These are phyloP conservation scores for Fusarium phyllophilum DNA, from an alignment of 2,329 filamentous ascomycete genomes.

Conservation along the genomic window DNA sequence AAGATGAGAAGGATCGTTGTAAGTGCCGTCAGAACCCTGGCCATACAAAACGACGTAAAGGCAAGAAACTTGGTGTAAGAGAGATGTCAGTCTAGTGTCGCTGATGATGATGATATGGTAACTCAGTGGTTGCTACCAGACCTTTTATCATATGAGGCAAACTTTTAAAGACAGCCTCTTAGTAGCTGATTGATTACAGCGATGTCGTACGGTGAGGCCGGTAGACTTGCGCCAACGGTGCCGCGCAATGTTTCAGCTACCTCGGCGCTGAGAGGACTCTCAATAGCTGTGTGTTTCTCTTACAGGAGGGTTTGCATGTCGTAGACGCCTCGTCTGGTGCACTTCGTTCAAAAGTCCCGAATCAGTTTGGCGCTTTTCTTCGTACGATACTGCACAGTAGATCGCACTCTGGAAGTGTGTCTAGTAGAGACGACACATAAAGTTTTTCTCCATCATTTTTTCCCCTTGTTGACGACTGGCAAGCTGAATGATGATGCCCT, in stretches of 20 bases:
- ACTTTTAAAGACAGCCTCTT: background rate
- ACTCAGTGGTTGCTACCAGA: conserved; percentile 23
- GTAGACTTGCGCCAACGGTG: conserved; percentile 33
- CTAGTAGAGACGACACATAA: conserved; percentile 8
- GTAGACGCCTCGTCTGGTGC: conserved; percentile 24
- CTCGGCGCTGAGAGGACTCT: conserved; percentile 25
- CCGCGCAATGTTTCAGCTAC: conserved; percentile 20
- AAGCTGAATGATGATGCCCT: conserved; percentile 19
- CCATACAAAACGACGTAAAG: background rate
- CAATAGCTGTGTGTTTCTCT: conserved; percentile 31
- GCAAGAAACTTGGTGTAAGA: conserved; percentile 8
- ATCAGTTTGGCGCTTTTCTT: conserved; percentile 17
- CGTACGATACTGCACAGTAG: conserved; percentile 18
- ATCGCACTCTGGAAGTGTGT: conserved; percentile 20
- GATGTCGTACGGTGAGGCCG: conserved; percentile 43
- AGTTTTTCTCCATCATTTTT: conserved; percentile 15
- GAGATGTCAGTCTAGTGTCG: conserved; percentile 15
- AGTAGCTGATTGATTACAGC: conserved; percentile 19
- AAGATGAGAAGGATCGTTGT: conserved; percentile 41
- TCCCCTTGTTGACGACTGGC: background rate
- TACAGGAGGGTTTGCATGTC: conserved; percentile 35
- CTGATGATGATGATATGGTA: conserved; percentile 18
- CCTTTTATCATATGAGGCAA: conserved; percentile 19
- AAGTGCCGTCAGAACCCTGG: conserved; percentile 39
- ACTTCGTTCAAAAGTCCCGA: conserved; percentile 27